A percentile compares a stretch with the other conserved stretches of the same genome.
Evolutionary conservation across 2,329 filamentous ascomycete species (phyloP).

Genomic region (Sporothrix euskadiensis): DNA sequence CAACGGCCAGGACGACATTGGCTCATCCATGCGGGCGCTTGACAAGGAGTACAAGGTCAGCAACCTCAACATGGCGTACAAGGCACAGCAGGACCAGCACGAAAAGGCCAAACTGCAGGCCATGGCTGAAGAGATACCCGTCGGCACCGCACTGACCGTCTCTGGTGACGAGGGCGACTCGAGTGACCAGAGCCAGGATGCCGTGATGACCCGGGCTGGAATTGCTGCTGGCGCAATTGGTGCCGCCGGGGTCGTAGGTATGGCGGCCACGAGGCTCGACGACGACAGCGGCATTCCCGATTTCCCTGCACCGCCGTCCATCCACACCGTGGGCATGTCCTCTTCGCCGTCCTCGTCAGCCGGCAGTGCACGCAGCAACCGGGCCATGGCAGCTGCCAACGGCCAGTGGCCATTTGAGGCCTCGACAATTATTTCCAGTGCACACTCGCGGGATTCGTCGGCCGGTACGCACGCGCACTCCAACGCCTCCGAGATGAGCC

Average conservation of each 20-base stretch:
- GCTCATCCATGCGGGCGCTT: constrained; percentile 30
- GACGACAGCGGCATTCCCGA: constrained; percentile 25
- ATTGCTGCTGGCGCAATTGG: background rate
- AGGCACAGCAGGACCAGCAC: background rate
- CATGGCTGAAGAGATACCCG: background rate
- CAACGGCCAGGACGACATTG: constrained; percentile 33
- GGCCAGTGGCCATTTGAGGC: constrained; percentile 33
- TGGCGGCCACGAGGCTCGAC: background rate
- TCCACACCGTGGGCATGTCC: background rate
- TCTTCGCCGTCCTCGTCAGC: constrained; percentile 6
- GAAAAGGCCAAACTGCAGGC: constrained; percentile 21
- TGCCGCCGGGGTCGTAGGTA: background rate
- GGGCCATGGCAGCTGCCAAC: background rate
- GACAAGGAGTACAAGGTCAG: constrained; percentile 31
- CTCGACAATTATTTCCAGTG: constrained; percentile 30
- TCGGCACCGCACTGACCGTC: constrained; percentile 22
- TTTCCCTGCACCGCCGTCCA: constrained; percentile 29
- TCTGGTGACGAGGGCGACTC: background rate
- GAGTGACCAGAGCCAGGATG: background rate
- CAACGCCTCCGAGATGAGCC: background rate
- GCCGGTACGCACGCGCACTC: background rate
- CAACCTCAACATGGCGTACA: constrained; percentile 21
- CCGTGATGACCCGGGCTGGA: background rate
- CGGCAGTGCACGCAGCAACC: background rate
- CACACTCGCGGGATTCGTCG: constrained; percentile 17